phyloP scores from a whole-genome alignment of 257 asterid species.

The Ligustrum vulgare region DNA sequence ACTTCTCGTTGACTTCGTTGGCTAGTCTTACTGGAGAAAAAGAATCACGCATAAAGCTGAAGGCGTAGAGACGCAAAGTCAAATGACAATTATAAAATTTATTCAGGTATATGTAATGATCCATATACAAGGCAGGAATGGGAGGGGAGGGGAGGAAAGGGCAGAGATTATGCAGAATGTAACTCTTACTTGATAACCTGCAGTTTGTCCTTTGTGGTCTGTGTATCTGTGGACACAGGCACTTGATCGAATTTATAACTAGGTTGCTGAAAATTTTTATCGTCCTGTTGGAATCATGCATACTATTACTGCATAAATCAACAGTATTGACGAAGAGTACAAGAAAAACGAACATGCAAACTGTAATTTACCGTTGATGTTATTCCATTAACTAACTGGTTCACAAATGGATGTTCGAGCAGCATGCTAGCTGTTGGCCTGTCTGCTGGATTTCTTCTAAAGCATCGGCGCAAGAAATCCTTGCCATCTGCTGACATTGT shows the following conservation, averaged over 20 bases:
- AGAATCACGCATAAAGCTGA: constrained; percentile 36
- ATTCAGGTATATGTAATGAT: not conserved
- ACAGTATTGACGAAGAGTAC: not conserved
- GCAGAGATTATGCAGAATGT: not conserved
- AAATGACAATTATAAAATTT: constrained; percentile 1
- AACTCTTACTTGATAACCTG: constrained; percentile 44
- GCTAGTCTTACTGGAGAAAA: constrained; percentile 39
- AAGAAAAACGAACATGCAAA: not conserved
- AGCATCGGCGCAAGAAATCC: constrained; percentile 70
- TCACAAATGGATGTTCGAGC: constrained; percentile 69
- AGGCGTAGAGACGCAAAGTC: constrained; percentile 19
- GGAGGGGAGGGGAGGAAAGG: too few relatives aligned
- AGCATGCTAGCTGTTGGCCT: constrained; percentile 69
- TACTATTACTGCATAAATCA: constrained; percentile 8
- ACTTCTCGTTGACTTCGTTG: constrained; percentile 29
- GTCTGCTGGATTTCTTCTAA: constrained; percentile 73
- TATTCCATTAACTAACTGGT: constrained; percentile 30
- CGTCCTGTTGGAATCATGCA: constrained; percentile 39
- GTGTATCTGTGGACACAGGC: constrained; percentile 32
- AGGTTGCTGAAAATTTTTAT: constrained; percentile 24
- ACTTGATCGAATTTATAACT: constrained; percentile 32
- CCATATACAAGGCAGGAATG: not conserved
- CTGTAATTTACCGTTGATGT: constrained; percentile 42
- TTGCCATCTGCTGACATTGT: constrained; percentile 75
- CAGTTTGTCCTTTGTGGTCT: constrained; percentile 26